Percentiles rank a stretch among this genome's conserved stretches.
phyloP scores from a whole-genome alignment of 208 protist species.

The Leishmania mexicana region DNA sequence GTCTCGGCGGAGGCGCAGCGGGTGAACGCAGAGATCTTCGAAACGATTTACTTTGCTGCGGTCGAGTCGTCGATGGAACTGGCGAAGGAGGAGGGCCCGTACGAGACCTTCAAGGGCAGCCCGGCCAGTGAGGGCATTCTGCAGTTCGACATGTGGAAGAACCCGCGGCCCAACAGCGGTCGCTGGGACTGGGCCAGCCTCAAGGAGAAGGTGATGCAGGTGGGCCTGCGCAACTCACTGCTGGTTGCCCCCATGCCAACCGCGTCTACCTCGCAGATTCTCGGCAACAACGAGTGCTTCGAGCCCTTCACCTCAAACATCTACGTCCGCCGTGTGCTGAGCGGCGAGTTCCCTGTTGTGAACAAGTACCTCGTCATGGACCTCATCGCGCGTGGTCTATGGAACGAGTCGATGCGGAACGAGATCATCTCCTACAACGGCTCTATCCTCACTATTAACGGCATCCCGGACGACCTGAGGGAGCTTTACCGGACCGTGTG shows the following conservation, averaged over 20 bases:
- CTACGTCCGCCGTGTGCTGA: constrained; percentile 97
- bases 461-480: constrained; percentile 96
- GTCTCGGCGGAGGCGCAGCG: constrained; percentile 87
- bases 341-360: constrained; percentile 99
- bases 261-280: constrained; percentile 99
- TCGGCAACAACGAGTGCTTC: constrained; percentile 99
- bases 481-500: constrained; percentile 99
- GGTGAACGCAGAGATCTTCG: constrained; percentile 99
- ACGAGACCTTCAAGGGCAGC: constrained; percentile 94
- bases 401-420: constrained; percentile 95
- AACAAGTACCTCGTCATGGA: constrained; percentile 98
- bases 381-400: constrained; percentile 94
- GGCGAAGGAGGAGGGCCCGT: constrained; percentile 94
- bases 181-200: constrained; percentile 98
- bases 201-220: constrained; percentile 80
- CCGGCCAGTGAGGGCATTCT: constrained; percentile 96
- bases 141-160: constrained; percentile 99
- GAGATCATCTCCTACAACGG: constrained; percentile 97
- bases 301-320: constrained; percentile 99
- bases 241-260: constrained; percentile 99
- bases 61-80: constrained; percentile 92
- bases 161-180: constrained; percentile 65
- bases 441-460: constrained; percentile 93
- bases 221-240: constrained; percentile 98
- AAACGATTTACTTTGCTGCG: constrained; percentile 99